These are phyloP conservation scores for Cynanchum wilfordii DNA, from an alignment of 257 asterid genomes.

Conservation along the genomic window DNA sequence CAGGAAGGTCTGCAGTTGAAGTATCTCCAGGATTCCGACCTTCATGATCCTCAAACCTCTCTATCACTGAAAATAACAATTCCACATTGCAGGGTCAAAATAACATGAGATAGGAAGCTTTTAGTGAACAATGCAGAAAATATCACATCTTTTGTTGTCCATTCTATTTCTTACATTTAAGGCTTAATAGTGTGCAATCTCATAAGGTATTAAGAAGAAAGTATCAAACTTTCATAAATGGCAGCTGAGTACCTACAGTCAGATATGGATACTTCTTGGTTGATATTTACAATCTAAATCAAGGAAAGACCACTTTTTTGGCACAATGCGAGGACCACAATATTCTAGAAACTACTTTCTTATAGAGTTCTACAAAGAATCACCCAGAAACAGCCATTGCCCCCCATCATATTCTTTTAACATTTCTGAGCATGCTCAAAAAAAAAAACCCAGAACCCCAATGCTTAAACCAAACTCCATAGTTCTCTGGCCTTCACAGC, in stretches of 20 bases:
- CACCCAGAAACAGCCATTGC: too few species aligned
- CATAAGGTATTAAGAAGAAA: background rate
- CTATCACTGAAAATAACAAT: constrained; percentile 52
- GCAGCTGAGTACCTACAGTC: background rate
- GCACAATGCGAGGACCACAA: background rate
- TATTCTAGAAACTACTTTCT: background rate
- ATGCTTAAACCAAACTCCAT: background rate
- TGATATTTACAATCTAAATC: background rate
- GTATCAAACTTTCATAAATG: background rate
- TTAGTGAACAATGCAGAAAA: background rate
- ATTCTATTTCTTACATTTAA: background rate
- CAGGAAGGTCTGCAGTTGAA: constrained; percentile 57
- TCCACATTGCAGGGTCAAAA: background rate
- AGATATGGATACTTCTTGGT: background rate
- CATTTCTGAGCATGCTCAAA: background rate
- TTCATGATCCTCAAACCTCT: constrained; percentile 76
- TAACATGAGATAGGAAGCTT: background rate
- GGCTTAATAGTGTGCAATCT: background rate
- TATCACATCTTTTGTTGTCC: background rate
- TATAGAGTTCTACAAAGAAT: background rate
- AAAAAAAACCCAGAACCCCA: background rate
- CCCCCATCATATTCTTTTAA: background rate
- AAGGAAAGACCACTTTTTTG: background rate
- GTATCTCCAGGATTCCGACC: constrained; percentile 67
- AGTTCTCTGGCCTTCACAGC: background rate